Evolutionary conservation across 23 red algal species (phyloP), one percentile per base, ranked within the genome.

Genomic region (Gracilaria gracilis): DNA sequence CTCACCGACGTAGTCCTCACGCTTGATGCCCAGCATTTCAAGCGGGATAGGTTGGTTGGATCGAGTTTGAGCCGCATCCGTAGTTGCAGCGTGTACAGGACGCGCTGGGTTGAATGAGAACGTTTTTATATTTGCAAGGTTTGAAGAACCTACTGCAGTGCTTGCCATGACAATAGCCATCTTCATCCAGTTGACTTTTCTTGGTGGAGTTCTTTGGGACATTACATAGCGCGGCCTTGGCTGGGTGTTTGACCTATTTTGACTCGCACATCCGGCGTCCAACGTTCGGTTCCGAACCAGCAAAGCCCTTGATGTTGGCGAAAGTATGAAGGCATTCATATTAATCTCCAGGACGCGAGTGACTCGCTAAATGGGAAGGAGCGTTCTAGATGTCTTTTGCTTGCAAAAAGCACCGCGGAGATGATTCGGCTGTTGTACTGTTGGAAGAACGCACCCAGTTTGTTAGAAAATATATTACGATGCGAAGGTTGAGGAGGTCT

Each of bases 1-100:
- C 21, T 95, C 83, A 1, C 75, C 48, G 11, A 88, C 32, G 70
- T 61, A 88, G 1, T 95, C 84, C 21, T 95, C 93, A 32, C 79
- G 49, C 59, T 95, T 95, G 67, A 95, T 39, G 32, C 93, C 93
- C 20, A 95, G 62, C 70, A 67, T 23, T 36, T 78, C 51, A 33
- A 94, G 39, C 28, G 85, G 71, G 34, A 89, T 89, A 9, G 85
- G 64, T 14, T 55, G 15, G 35, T 37, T 40, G 17, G 67, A 73
- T 37, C 38, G 67, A 7, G 35, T 73, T 37, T 37, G 33, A 44
- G 33, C 67, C 1, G 38, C 34, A 24, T 37, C 33, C 36, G 35
- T 23, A 4, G 67, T 73, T 23, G 67, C 67, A 40, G 67, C 67
- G 20, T 73, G 67, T 19, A 44, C 67, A 23, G 67, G 67, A 12